Percentiles rank a stretch among this genome's conserved stretches.
phyloP scores from a whole-genome alignment of 345 rosid genomes.

The Excoecaria agallocha region DNA sequence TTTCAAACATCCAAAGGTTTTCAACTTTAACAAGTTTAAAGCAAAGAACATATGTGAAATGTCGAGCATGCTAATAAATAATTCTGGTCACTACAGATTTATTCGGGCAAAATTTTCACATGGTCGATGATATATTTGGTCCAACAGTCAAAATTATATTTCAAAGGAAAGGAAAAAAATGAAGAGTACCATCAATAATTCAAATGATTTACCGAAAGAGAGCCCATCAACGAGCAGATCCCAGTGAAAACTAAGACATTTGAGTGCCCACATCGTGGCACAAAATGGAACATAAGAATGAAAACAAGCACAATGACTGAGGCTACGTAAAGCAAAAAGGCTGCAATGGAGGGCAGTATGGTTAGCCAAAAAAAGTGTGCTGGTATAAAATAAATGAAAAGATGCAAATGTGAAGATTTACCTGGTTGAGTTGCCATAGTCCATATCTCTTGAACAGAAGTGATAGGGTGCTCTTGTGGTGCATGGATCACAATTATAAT shows the following conservation, averaged over 20 bases:
- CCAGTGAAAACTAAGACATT: constrained; percentile 83
- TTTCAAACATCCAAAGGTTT: neutral
- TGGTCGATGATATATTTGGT: neutral
- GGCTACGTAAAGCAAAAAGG: constrained; percentile 69
- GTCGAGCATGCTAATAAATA: neutral
- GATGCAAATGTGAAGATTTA: constrained; percentile 8
- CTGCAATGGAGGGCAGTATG: constrained; percentile 41
- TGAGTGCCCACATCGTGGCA: constrained; percentile 71
- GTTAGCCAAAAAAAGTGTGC: constrained; percentile 1
- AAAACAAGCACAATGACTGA: constrained; percentile 70
- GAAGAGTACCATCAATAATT: constrained; percentile 12
- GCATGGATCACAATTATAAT: constrained; percentile 86
- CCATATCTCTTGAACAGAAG: constrained; percentile 83
- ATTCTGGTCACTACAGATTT: neutral
- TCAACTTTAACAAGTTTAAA: neutral
- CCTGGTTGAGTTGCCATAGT: constrained; percentile 78
- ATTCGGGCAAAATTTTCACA: neutral
- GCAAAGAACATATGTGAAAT: neutral
- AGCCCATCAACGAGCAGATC: constrained; percentile 90
- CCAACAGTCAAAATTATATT: neutral
- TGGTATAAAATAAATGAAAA: neutral
- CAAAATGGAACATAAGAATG: constrained; percentile 68
- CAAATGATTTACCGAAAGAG: constrained; percentile 72
- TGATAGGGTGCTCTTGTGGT: constrained; percentile 72
- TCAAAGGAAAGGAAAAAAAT: neutral